Base-by-base conservation (phyloP, 495 filamentous ascomycete species). In the Astrothelium subdiscretum region DNA sequence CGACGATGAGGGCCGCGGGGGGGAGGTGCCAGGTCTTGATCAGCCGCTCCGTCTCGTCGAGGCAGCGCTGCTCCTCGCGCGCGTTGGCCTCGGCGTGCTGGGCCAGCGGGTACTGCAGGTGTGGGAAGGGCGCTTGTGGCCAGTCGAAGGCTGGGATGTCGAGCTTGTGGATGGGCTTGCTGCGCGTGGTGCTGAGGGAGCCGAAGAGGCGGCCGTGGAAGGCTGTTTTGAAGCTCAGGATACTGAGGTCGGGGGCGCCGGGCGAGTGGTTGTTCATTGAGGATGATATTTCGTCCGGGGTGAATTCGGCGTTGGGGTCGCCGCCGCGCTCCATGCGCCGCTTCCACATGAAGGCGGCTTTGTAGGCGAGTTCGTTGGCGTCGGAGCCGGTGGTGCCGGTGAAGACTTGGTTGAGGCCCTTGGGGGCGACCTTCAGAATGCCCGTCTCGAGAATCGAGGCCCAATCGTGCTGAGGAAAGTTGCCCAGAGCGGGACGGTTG, bases 311-410 rank as follows among this genome's bases (percentile, higher is more conserved):
- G 54, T 86, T 70, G 1, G 65, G 57, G 62, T 81, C 73, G 27
- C 92, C 92, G 67, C 94, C 94, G 66, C 94, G 89, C 76, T 96
- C 85, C 48, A 86, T 82, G 72, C 91, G 90, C 26, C 92, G 87
- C 65, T 87, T 87, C 84, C 89, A 98, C 87, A 98, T 98, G 80
- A 97, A 97, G 61, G 94, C 94, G 40, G 94, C 94, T 76, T 98
- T 98, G 82, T 92, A 99, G 58, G 95, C 95, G n/a, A 90, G 91
- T 76, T 99, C 95, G 79, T 97, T 97, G 74, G 94, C 95, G 71
- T 98, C 94, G 10, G 91, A 96, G 66, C 94, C 94, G 59, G 92
- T 85, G 84, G 91, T 90, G 67, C 87, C 92, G 27, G 94, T 98
- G 81, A 97, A 97, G 68, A 98, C 94, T 74, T 97, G 91, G 80